Evolutionary conservation across 805 yeast genomes (phyloP).

Genomic region (Yarrowia sp.): DNA sequence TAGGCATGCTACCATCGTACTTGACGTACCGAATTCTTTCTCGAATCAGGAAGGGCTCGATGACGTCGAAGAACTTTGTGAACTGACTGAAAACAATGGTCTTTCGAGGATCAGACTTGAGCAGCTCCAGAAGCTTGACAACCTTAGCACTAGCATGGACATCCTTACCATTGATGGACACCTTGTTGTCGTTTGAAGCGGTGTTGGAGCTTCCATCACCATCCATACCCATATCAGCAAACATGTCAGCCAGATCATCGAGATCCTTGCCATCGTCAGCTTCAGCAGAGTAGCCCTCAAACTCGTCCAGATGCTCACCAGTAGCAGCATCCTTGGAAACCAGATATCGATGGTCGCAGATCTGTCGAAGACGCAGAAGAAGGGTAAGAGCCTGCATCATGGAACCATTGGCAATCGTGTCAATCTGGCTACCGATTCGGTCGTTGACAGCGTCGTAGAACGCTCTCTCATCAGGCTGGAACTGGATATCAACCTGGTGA

Average conservation of each 20-base stretch:
- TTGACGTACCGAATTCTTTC: slow-evolving; percentile 49
- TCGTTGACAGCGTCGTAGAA: slow-evolving; percentile 46
- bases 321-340: slow-evolving; percentile 30
- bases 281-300: slow-evolving; percentile 41
- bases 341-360: slow-evolving; percentile 49
- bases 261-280: slow-evolving; percentile 41
- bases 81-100: slow-evolving; percentile 58
- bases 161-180: slow-evolving; percentile 41
- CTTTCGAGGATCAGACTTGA: slow-evolving; percentile 50
- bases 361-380: slow-evolving; percentile 52
- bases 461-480: slow-evolving; percentile 46
- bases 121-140: slow-evolving; percentile 49
- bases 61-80: slow-evolving; percentile 49
- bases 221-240: slow-evolving; percentile 44
- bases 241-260: slow-evolving; percentile 47
- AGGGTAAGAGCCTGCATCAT: slow-evolving; percentile 47
- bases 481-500: slow-evolving; percentile 44
- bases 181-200: slow-evolving; percentile 41
- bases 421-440: slow-evolving; percentile 40
- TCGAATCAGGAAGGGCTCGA: slow-evolving; percentile 48
- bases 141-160: slow-evolving; percentile 51
- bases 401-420: slow-evolving; percentile 38
- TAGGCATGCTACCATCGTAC: slow-evolving; percentile 52
- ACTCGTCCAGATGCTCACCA: slow-evolving; percentile 42
- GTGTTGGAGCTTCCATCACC: slow-evolving; percentile 3